phyloP scores from a whole-genome alignment of 208 protist species.

The Trypanosoma vivax region DNA sequence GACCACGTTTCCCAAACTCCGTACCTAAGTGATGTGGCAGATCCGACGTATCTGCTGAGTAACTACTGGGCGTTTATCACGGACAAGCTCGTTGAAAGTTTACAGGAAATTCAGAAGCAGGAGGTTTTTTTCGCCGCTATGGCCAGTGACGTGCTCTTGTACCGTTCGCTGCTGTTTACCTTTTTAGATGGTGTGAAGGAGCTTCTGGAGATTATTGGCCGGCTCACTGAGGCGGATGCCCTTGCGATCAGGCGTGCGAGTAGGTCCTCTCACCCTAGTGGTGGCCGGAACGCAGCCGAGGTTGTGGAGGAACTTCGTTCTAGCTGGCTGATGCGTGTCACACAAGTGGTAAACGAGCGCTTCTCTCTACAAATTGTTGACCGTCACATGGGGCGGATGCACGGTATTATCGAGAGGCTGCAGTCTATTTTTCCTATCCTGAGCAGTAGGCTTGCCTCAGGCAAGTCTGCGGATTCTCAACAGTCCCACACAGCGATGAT shows the following conservation, averaged over 20 bases:
- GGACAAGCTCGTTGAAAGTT: slow-evolving; percentile 52
- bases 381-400: slow-evolving; percentile 54
- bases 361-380: slow-evolving; percentile 53
- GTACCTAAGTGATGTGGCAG: slow-evolving; percentile 37
- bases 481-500: slow-evolving; percentile 19
- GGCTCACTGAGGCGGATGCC: slow-evolving; percentile 10
- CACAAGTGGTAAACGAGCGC: slow-evolving; percentile 36
- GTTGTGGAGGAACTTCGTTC: slow-evolving; percentile 22
- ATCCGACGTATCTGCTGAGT: slow-evolving; percentile 49
- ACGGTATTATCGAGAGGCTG: slow-evolving; percentile 32
- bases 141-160: slow-evolving; percentile 36
- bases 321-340: slow-evolving; percentile 49
- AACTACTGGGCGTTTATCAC: slow-evolving; percentile 63
- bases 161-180: slow-evolving; percentile 36
- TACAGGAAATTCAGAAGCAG: slow-evolving; percentile 47
- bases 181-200: slow-evolving; percentile 34
- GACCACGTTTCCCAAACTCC: slow-evolving; percentile 33
- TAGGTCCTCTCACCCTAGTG: neutral
- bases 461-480: slow-evolving; percentile 14
- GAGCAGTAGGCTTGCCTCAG: slow-evolving; percentile 9
- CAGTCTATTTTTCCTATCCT: slow-evolving; percentile 25
- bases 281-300: neutral
- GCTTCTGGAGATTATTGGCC: slow-evolving; percentile 13
- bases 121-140: slow-evolving; percentile 36
- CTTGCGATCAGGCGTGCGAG: neutral